A percentile compares a stretch with the other conserved stretches of the same genome.
These are phyloP conservation scores for Margaritispora aquatica DNA, from an alignment of 495 filamentous ascomycete genomes.

Conservation along the genomic window DNA sequence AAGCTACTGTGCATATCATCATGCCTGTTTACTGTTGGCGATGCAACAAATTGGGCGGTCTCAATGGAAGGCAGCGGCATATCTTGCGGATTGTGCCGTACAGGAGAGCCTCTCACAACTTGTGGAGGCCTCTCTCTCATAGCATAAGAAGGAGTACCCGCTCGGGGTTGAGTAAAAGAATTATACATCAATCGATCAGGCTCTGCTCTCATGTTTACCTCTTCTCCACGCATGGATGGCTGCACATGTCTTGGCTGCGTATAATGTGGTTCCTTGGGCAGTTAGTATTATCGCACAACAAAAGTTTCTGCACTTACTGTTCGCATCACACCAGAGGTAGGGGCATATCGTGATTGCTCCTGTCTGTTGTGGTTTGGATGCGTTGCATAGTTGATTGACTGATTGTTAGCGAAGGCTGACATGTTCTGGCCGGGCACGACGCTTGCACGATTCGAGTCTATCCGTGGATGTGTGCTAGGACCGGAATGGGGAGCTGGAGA, in stretches of 20 bases:
- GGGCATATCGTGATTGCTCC: not conserved
- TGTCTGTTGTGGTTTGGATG: not conserved
- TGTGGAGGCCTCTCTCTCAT: constrained; percentile 17
- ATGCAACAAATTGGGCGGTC: constrained; percentile 24
- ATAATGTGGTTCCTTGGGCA: constrained; percentile 9
- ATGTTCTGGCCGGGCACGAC: not conserved
- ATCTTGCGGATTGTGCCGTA: constrained; percentile 29
- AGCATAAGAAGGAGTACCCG: constrained; percentile 4
- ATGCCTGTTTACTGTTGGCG: not conserved
- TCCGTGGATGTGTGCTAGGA: not conserved
- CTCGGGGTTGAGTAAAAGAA: constrained; percentile 11
- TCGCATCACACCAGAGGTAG: not conserved
- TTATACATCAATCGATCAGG: constrained; percentile 11
- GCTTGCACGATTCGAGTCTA: not conserved
- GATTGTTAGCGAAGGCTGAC: not conserved
- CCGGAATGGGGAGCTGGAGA: not conserved
- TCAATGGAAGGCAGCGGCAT: constrained; percentile 37
- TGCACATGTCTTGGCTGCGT: constrained; percentile 8
- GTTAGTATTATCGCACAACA: constrained; percentile 12
- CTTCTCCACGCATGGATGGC: constrained; percentile 6
- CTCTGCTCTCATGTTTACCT: constrained; percentile 21
- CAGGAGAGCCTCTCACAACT: constrained; percentile 23
- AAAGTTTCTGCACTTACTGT: constrained; percentile 9
- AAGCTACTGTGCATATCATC: constrained; percentile 8
- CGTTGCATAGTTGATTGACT: not conserved